Evolutionary conservation across 495 filamentous ascomycete genomes (phyloP).

Genomic region (Annulohypoxylon maeteangense): DNA sequence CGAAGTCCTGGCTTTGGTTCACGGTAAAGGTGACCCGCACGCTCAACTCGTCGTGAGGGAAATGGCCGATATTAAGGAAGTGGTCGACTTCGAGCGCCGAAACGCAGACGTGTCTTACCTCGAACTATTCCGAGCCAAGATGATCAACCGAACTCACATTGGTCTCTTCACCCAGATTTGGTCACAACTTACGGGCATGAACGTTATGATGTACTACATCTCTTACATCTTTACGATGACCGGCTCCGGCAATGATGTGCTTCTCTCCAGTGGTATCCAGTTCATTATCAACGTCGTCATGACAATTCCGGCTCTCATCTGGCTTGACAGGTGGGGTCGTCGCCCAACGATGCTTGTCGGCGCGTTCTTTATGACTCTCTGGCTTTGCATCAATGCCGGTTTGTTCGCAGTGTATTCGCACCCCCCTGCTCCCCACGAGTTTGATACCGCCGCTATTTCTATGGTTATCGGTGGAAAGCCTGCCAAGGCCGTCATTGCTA

Average conservation of each 20-base stretch:
- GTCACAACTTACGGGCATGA: constrained; percentile 87
- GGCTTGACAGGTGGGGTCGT: constrained; percentile 69
- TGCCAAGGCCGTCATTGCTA: constrained; percentile 78
- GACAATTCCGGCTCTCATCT: constrained; percentile 65
- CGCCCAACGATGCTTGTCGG: constrained; percentile 72
- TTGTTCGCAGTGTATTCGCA: constrained; percentile 65
- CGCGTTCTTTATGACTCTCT: constrained; percentile 73
- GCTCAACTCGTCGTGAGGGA: constrained; percentile 72
- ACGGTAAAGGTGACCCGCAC: constrained; percentile 71
- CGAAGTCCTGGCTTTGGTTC: constrained; percentile 71
- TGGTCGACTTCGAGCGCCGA: constrained; percentile 74
- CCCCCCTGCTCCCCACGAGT: constrained; percentile 51
- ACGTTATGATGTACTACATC: constrained; percentile 81
- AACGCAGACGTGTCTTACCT: constrained; percentile 71
- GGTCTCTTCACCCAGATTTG: constrained; percentile 86
- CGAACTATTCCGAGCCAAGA: constrained; percentile 74
- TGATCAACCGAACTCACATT: constrained; percentile 79
- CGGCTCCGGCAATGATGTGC: constrained; percentile 67
- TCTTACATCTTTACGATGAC: constrained; percentile 80
- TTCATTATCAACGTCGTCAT: constrained; percentile 76
- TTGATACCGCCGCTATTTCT: constrained; percentile 54
- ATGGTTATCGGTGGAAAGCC: constrained; percentile 65
- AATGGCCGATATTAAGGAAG: constrained; percentile 73
- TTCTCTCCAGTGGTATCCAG: constrained; percentile 76
- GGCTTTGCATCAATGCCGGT: constrained; percentile 75